Percentiles rank a stretch among this genome's conserved stretches.
Conservation (phyloP, 805 yeast species). For the Kodamaea laetipori region DNA sequence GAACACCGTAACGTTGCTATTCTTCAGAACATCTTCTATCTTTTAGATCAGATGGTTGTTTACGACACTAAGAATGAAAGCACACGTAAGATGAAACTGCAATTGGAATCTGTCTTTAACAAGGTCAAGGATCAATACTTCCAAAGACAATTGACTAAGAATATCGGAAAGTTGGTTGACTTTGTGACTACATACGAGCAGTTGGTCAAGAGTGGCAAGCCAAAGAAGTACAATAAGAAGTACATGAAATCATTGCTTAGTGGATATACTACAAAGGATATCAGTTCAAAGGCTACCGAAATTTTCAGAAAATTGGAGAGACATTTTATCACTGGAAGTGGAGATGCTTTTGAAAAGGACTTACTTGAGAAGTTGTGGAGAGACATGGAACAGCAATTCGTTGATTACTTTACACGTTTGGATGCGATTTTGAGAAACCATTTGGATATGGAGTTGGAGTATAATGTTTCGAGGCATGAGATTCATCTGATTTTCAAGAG, state of each 20-base stretch:
- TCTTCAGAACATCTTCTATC: constrained; percentile 40
- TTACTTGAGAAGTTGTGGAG: constrained; percentile 68
- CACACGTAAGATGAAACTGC: constrained; percentile 26
- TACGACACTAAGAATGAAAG: constrained; percentile 21
- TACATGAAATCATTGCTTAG: constrained; percentile 58
- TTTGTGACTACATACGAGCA: constrained; percentile 67
- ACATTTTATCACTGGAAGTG: constrained; percentile 48
- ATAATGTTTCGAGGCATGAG: constrained; percentile 55
- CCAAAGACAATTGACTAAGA: constrained; percentile 39
- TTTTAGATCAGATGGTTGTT: constrained; percentile 33
- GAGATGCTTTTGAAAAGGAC: constrained; percentile 50
- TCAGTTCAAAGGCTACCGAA: constrained; percentile 54
- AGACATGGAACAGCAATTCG: constrained; percentile 65
- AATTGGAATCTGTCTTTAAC: constrained; percentile 30
- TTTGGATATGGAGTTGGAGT: constrained; percentile 56
- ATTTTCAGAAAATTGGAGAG: constrained; percentile 57
- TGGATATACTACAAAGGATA: constrained; percentile 59
- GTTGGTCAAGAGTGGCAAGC: constrained; percentile 51
- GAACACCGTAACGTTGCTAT: constrained; percentile 43
- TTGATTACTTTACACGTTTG: constrained; percentile 55
- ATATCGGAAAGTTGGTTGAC: constrained; percentile 67
- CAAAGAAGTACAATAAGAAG: constrained; percentile 64
- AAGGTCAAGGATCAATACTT: constrained; percentile 35
- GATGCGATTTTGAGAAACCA: constrained; percentile 52
- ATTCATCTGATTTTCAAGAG: constrained; percentile 54